Percentiles rank a stretch among this genome's conserved stretches.
phyloP scores from a whole-genome alignment of 352 stramenopile genomes.

The Phytophthora palmivora region DNA sequence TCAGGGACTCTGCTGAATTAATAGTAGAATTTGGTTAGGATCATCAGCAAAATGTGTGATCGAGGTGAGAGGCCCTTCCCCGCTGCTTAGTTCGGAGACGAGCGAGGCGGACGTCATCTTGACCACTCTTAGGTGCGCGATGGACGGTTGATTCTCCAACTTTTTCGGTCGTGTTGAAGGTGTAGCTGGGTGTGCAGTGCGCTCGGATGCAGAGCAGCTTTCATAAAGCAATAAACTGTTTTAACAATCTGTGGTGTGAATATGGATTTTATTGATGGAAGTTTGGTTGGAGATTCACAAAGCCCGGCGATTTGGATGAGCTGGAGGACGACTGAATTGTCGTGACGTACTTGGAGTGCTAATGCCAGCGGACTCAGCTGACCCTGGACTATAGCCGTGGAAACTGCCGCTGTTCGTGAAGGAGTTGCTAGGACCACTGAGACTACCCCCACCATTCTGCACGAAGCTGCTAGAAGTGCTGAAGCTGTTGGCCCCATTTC shows the following conservation, averaged over 20 bases:
- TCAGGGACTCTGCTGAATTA: conserved; percentile 88
- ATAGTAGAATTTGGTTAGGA: conserved; percentile 82
- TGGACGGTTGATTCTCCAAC: conserved; percentile 42
- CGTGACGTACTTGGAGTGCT: conserved; percentile 26
- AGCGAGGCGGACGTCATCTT: conserved; percentile 57
- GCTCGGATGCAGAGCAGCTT: conserved; percentile 35
- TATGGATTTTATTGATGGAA: no score
- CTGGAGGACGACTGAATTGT: conserved; percentile 52
- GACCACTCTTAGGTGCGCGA: conserved; percentile 78
- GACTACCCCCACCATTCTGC: conserved; percentile 32
- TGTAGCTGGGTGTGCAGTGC: conserved; percentile 17
- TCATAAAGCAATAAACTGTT: conserved; percentile 40
- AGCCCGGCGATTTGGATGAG: conserved; percentile 71
- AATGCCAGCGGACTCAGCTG: conserved; percentile 23
- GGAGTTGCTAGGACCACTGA: conserved; percentile 48
- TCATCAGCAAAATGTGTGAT: conserved; percentile 65
- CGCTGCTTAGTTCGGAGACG: conserved; percentile 49
- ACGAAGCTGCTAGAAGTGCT: conserved; percentile 46
- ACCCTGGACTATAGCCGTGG: conserved; percentile 41
- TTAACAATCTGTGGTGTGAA: no score
- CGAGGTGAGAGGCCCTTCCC: conserved; percentile 56
- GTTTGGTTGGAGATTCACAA: no score
- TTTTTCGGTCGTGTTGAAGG: conserved; percentile 24
- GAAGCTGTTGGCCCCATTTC: conserved; percentile 42
- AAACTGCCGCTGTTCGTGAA: conserved; percentile 77